Evolutionary conservation across 1,284 basidiomycete species (phyloP), one percentile per base, ranked within the genome.

Genomic region (Ustilago xerochloae): DNA sequence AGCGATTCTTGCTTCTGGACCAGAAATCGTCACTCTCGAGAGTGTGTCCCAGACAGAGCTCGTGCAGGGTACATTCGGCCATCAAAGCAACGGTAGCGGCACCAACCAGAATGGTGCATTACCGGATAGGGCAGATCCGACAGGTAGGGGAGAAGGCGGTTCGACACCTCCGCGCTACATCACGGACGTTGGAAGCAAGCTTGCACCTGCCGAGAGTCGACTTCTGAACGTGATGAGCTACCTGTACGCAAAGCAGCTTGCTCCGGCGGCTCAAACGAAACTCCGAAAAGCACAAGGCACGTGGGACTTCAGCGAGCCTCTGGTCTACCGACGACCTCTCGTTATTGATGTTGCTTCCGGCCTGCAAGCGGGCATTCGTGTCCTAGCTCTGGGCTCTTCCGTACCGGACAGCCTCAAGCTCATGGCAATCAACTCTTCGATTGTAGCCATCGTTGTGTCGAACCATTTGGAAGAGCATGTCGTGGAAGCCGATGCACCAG

Each of bases 401-500:
- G 73, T 81, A 10, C 73, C 69, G 6, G 70, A 72, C 46, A 53
- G 36, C 35, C 60, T 26, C 20, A 58, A 61, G 41, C 85, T 85
- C 0, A 86, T 89, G 4, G 93, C 93, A 0, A 86, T 98, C 45
- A 93, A 94, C 71, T 91, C 92, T 0, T 89, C 90, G 1, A 77
- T 98, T 22, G 92, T 97, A 7, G 94, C 73, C 5, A 58, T 84
- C 28, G 62, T 77, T 32, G 63, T 70, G 18, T 36, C 41, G 16
- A 60, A 59, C 8, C 20, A 9, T 28, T 26, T 39, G 26, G 50
- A 54, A 10, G 55, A 38, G 28, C 2, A 30, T 7, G 48, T 28
- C 45, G 32, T 43, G 12, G 32, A 30, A 18, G 53, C 28, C 3
- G 56, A 49, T 7, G 24, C 16, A 13, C 43, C 49, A 20, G 41